Percentiles rank a stretch among this genome's conserved stretches.
phyloP scores from a whole-genome alignment of 2,329 filamentous ascomycete species.

The Lasiodiplodia gonubiensis region DNA sequence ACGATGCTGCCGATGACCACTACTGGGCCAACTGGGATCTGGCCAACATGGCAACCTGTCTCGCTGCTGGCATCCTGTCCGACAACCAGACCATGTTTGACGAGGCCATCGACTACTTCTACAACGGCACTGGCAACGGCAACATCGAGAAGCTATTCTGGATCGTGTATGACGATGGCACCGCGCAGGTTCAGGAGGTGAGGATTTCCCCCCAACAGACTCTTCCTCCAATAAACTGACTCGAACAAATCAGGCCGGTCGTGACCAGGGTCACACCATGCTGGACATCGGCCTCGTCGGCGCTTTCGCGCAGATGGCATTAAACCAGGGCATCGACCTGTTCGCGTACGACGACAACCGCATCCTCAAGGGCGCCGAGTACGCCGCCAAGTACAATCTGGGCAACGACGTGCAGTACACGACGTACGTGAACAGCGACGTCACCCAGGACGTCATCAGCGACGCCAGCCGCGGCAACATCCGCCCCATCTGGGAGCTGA shows the following conservation, averaged over 20 bases:
- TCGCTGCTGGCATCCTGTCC: constrained; percentile 51
- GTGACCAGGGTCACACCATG: constrained; percentile 54
- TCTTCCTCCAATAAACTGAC: constrained; percentile 33
- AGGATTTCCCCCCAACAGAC: background rate
- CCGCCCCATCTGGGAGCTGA: constrained; percentile 48
- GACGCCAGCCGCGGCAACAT: constrained; percentile 41
- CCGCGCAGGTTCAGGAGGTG: constrained; percentile 19
- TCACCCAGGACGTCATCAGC: constrained; percentile 44
- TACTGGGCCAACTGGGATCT: constrained; percentile 56
- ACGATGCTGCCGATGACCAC: constrained; percentile 42
- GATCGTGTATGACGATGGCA: constrained; percentile 24
- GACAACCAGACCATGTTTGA: constrained; percentile 52
- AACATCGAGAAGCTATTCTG: constrained; percentile 43
- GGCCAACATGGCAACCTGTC: constrained; percentile 50
- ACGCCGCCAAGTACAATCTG: constrained; percentile 51
- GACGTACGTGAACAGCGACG: constrained; percentile 48
- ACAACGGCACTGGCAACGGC: constrained; percentile 48
- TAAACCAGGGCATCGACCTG: constrained; percentile 52
- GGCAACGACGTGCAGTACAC: constrained; percentile 52
- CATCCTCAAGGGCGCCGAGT: constrained; percentile 48
- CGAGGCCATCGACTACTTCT: constrained; percentile 50
- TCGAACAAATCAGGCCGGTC: constrained; percentile 49
- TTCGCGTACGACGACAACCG: constrained; percentile 44
- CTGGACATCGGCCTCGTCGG: constrained; percentile 50
- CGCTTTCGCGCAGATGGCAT: constrained; percentile 50